Base-by-base conservation (phyloP, 139 green algal species). In the Chlorella sp. region DNA sequence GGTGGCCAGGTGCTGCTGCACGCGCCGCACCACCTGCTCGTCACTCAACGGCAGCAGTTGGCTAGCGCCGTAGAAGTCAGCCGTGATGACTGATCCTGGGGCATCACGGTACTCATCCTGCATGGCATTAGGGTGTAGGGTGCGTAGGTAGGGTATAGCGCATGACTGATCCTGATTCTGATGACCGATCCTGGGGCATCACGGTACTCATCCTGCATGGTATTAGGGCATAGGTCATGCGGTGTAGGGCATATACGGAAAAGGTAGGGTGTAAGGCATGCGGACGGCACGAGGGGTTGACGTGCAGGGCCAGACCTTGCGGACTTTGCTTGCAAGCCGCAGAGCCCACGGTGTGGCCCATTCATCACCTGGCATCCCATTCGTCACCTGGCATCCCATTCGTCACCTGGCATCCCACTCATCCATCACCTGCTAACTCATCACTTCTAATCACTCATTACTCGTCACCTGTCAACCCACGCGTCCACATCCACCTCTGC, bases 31-130 rank as follows among this genome's bases (percentile, higher is more conserved):
- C 62, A 97, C 86, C 24, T 88, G 73, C 27, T 89, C 85, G 69
- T 97, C 90, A 5, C 71, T 82, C 1, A 94, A 81, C 1, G 89
- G 88, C 82, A 97, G 76, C 64, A 97, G 78, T n/a, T 71, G 70
- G 63, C 79, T 85, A 23, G 89, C 83, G 31, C 88, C 78, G 80
- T 97, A 97, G 66, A 96, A 95, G 80, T 96, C 91, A 1, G 86
- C 84, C 2, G 87, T 85, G 67, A 97, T 90, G 23, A 97, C 92
- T n/a, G 79, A 84, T n/a, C 88, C 90, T 3, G 83, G 60, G 14
- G 81, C 83, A 68, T 86, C 69, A 27, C 76, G 70, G 82, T 94
- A 97, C 86, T 97, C 90, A 70, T 95, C 92, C 87, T 96, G 87
- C 34, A 85, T n/a, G 31, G 17, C 17, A 64, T 10, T 10, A 64